Evolutionary conservation across 106 monocot genomes (phyloP).

Genomic region (Acorus calamus): DNA sequence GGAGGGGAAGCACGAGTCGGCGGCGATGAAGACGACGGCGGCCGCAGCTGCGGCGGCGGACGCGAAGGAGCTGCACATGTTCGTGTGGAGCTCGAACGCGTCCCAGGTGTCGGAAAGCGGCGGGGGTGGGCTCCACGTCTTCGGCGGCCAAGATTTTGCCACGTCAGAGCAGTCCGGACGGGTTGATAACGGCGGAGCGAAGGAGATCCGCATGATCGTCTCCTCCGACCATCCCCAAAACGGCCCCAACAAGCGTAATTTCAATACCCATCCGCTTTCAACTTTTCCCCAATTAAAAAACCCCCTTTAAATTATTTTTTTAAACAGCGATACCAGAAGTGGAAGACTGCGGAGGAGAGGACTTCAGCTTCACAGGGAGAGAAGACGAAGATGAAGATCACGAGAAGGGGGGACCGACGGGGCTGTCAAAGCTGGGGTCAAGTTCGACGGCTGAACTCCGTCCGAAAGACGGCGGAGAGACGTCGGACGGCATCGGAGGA

Average conservation of each 20-base stretch:
- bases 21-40: neutral
- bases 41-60: constrained; percentile 18
- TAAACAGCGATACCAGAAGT: constrained; percentile 1
- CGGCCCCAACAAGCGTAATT: constrained; percentile 26
- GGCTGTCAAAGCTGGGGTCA: constrained; percentile 46
- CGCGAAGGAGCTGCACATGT: constrained; percentile 71
- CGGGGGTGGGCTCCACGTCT: constrained; percentile 27
- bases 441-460: constrained; percentile 41
- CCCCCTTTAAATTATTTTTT: neutral
- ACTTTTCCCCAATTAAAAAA: neutral
- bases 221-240: constrained; percentile 37
- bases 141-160: constrained; percentile 17
- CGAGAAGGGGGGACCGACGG: constrained; percentile 12
- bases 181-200: constrained; percentile 21
- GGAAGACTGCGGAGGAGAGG: constrained; percentile 13
- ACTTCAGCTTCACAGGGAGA: constrained; percentile 32
- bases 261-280: too few species aligned
- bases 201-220: constrained; percentile 61
- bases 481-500: neutral
- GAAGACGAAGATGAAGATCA: constrained; percentile 15
- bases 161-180: neutral
- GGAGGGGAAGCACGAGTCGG: neutral
- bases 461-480: constrained; percentile 12
- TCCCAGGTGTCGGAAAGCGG: constrained; percentile 55
- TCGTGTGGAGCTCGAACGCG: constrained; percentile 69